Evolutionary conservation across 2,329 filamentous ascomycete genomes (phyloP).

Genomic region (Penicillium sp.): DNA sequence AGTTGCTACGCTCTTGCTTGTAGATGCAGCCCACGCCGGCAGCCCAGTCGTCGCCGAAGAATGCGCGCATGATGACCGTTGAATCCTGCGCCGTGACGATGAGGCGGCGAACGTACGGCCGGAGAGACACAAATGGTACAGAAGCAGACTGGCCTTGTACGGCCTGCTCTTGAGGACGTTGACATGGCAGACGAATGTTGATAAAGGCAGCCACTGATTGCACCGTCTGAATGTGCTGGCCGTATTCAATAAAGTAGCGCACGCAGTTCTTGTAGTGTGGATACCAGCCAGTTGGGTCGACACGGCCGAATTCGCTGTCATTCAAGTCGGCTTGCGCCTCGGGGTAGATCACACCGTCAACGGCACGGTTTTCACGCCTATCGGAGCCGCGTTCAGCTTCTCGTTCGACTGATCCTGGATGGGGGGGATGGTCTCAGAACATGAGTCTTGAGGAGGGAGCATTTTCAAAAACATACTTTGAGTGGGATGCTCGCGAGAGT

Average conservation of each 20-base stretch:
- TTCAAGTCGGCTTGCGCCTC: constrained; percentile 11
- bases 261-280: constrained; percentile 81
- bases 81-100: constrained; percentile 90
- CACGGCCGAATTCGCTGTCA: constrained; percentile 42
- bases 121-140: constrained; percentile 56
- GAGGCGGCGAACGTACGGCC: constrained; percentile 86
- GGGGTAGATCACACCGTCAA: constrained; percentile 12
- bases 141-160: constrained; percentile 18
- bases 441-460: constrained; percentile 54
- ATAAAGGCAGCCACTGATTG: constrained; percentile 85
- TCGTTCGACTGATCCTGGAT: constrained; percentile 25
- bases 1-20: constrained; percentile 85
- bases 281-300: constrained; percentile 78
- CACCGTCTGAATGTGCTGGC: constrained; percentile 72
- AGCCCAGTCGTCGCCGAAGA: constrained; percentile 86
- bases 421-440: constrained; percentile 37
- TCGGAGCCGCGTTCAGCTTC: constrained; percentile 28
- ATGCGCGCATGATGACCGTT: constrained; percentile 75
- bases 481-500: constrained; percentile 23
- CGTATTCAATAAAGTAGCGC: constrained; percentile 81
- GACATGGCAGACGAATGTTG: constrained; percentile 86
- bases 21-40: constrained; percentile 75
- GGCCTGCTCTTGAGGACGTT: constrained; percentile 52
- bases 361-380: constrained; percentile 19
- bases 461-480: constrained; percentile 24